phyloP scores from a whole-genome alignment of 768 basidiomycete species.

The Gautieria morchelliformis region DNA sequence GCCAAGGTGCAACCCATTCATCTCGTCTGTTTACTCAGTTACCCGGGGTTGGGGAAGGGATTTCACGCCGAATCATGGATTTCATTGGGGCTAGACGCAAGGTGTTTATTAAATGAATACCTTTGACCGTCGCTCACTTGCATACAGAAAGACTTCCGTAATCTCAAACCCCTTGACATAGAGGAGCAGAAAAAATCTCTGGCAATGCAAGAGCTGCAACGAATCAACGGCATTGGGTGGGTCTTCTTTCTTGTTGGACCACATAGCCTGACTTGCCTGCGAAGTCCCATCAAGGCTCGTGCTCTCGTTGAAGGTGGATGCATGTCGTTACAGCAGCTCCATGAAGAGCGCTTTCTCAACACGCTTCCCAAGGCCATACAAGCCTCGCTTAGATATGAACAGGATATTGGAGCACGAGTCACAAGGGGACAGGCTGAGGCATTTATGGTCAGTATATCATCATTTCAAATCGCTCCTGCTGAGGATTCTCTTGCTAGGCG shows the following conservation, averaged over 20 bases:
- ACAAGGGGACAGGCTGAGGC: constrained; percentile 33
- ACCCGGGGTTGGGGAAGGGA: not conserved
- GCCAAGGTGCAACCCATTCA: not conserved
- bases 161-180: not conserved
- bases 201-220: constrained; percentile 1
- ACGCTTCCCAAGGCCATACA: not conserved
- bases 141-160: not conserved
- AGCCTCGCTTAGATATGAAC: not conserved
- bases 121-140: not conserved
- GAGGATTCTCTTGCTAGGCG: constrained; percentile 24
- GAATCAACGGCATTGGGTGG: constrained; percentile 6
- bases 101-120: not conserved
- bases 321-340: constrained; percentile 2
- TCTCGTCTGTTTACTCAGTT: not conserved
- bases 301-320: constrained; percentile 1
- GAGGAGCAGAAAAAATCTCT: not conserved
- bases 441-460: constrained; percentile 30
- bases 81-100: constrained; percentile 1
- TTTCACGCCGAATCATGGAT: not conserved
- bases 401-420: constrained; percentile 14
- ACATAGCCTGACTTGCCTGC: not conserved
- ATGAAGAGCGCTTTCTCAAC: not conserved
- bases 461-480: not conserved
- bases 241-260: not conserved
- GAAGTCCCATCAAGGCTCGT: constrained; percentile 3